Base-by-base conservation (phyloP, 2,329 filamentous ascomycete species). In the Cordyceps pruinosa region DNA sequence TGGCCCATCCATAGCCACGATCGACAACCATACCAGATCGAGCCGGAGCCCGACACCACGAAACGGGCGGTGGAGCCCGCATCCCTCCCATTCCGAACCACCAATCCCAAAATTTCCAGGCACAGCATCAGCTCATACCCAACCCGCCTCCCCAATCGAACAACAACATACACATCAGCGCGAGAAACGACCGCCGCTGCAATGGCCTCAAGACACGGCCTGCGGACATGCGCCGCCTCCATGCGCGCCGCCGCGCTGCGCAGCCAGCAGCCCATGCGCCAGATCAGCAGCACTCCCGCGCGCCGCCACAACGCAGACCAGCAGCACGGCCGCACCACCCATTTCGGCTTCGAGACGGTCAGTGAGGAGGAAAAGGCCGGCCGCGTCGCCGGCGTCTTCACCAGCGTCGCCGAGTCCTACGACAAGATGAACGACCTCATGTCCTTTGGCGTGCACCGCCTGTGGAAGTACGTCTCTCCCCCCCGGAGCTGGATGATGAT, bases 391-490 rank as follows among this genome's bases (percentile, higher is more conserved):
- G 85, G 83, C 42, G 94, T 99, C 58, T 99, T 99, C 77, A 93
- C 90, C 72, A 97, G 88, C 63, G 94, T 99, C 41, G 94, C 94
- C 64, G 86, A 89, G 61, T 90, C 88, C 19, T 99, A 99, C 75
- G 94, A 99, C 73, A 88, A 87, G 61, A 99, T 99, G 94, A 99
- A 99, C 76, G 94, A 99, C 72, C 82, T 97, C 64, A 99, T 99
- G 94, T 97, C 94, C 8, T 83, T 99, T 48, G 94, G 94, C 56
- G 92, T 96, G 75, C 94, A 99, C 73, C 88, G 94, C 44, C 77
- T 99, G 37, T 99, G 94, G 94, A 99, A 87, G 83, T 83, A 64
- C 50, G 79, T 12, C 49, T 57, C 39, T 47, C 34, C 37, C 37
- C 49, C 45, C 32, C 28, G 21, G 19, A n/a, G 21, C 37, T 41